Evolutionary conservation across 208 protist species (phyloP), one percentile per base, ranked within the genome.

Genomic region (Leishmania braziliensis): DNA sequence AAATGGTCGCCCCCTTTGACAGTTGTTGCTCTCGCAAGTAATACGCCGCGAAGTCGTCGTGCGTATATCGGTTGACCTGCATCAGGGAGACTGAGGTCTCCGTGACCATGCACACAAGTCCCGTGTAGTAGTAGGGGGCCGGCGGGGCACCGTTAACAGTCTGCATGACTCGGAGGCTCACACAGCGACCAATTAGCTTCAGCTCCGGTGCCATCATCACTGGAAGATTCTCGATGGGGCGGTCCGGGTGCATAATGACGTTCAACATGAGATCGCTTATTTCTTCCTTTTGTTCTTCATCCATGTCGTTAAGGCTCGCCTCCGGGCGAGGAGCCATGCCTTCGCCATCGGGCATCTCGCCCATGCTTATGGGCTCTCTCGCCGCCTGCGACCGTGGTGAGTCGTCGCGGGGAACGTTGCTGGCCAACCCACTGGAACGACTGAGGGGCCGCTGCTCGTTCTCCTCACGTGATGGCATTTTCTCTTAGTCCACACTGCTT

Each of bases 101-200:
- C 1, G 76, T 92, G 54, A 96, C 88, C 76, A 87, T 91, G 29
- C 65, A 53, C 66, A 96, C 91, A 5, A 93, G 74, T 36, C 93
- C 93, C 39, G 91, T 86, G 70, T 95, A 96, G 69, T 92, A 81
- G 50, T 92, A 85, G 6, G 84, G 26, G 58, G 78, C 62, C 10
- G 46, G 60, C 26, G 90, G 77, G 10, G 81, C 84, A 26, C 81
- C 78, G 48, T 88, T 53, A 2, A 66, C 74, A 6, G 88, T 84
- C 60, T 91, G 12, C 39, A 53, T 90, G 4, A 83, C 86, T 2
- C 69, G 60, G 80, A 96, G 89, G 1, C 78, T 89, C 18, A 96
- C 90, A 63, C 85, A 90, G n/a, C 90, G 89, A 6, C 93, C 93
- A 56, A 95, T 95, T 39, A 96, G 84, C 68, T 91, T 92, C 54